Base-by-base conservation (phyloP, 495 filamentous ascomycete genomes). In the Hamigera avellanea region DNA sequence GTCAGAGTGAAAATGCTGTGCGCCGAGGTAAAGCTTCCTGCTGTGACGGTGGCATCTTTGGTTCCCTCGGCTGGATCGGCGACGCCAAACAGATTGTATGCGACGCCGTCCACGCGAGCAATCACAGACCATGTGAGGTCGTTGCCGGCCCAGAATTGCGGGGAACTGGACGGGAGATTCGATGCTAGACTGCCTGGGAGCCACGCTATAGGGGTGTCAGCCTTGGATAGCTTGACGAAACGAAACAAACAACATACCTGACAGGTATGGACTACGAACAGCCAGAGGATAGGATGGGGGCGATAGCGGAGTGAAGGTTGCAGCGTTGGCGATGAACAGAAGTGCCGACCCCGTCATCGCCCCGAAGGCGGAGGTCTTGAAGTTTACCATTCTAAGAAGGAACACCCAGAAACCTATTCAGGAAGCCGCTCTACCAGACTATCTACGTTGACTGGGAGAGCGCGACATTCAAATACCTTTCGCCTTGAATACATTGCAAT, bases 131-230 rank as follows among this genome's bases (percentile, higher is more conserved):
- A 66, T n/a, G 50, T 60, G 19, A 70, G 33, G 10, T 50, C 37
- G 31, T 61, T 52, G 1, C 62, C 63, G n/a, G 36, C 44, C 64
- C 66, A 70, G 39, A 70, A 70, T 41, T 71, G 53, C 0, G 67
- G 50, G 8, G 46, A 47, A 21, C 46, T 51, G 8, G 45, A 49
- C 3, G 61, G 44, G 7, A 68, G 43, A 34, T 51, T 50, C 14
- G 33, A 34, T 32, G 53, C 53, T 18, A 42, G 28, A 31, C 55
- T 50, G 6, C 64, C 62, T 1, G 66, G 64, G 27, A 71, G 51
- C 64, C 66, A 71, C 21, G 57, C 61, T 64, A 40, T 33, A 32
- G 37, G 9, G 8, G n/a, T n/a, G n/a, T n/a, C n/a, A n/a, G n/a
- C n/a, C n/a, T n/a, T n/a, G 10, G 43, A 43, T 46, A 35, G 19